Conservation (phyloP, 1,284 basidiomycete genomes). For the Irpex lacteus region DNA sequence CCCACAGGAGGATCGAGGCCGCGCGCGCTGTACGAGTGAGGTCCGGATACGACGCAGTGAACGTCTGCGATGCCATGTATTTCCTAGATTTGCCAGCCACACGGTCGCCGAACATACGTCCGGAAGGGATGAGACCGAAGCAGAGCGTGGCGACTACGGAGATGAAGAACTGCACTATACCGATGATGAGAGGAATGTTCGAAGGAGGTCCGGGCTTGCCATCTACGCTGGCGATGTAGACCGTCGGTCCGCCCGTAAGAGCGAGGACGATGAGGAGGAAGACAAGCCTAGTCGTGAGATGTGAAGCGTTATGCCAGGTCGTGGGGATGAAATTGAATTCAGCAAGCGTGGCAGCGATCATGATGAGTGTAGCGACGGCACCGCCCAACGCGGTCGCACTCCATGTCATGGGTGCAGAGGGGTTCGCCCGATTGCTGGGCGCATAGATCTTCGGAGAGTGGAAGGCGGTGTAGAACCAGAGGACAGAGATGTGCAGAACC, state of each 20-base stretch:
- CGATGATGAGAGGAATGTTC: constrained; percentile 79
- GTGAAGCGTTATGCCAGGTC: constrained; percentile 95
- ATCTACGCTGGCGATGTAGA: constrained; percentile 86
- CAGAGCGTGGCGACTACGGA: constrained; percentile 77
- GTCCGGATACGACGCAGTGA: constrained; percentile 91
- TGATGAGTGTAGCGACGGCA: constrained; percentile 85
- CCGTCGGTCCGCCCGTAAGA: constrained; percentile 84
- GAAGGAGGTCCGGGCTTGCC: constrained; percentile 41
- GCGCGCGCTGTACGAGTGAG: constrained; percentile 66
- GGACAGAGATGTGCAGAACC: constrained; percentile 89
- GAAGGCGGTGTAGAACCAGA: constrained; percentile 94
- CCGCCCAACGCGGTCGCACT: constrained; percentile 92
- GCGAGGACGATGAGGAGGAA: constrained; percentile 87
- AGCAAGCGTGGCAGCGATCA: constrained; percentile 87
- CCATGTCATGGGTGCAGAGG: constrained; percentile 83
- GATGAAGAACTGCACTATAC: constrained; percentile 87
- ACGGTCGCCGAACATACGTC: constrained; percentile 93
- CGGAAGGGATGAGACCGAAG: constrained; percentile 87
- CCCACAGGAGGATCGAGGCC: constrained; percentile 85
- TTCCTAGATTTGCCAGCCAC: constrained; percentile 92
- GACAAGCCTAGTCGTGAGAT: constrained; percentile 84
- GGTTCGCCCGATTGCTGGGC: constrained; percentile 53
- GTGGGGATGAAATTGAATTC: constrained; percentile 97
- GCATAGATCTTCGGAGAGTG: constrained; percentile 95
- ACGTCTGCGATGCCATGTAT: constrained; percentile 95